These are phyloP conservation scores for Aspergillus vadensis DNA, from an alignment of 2,329 filamentous ascomycete genomes.

Conservation along the genomic window DNA sequence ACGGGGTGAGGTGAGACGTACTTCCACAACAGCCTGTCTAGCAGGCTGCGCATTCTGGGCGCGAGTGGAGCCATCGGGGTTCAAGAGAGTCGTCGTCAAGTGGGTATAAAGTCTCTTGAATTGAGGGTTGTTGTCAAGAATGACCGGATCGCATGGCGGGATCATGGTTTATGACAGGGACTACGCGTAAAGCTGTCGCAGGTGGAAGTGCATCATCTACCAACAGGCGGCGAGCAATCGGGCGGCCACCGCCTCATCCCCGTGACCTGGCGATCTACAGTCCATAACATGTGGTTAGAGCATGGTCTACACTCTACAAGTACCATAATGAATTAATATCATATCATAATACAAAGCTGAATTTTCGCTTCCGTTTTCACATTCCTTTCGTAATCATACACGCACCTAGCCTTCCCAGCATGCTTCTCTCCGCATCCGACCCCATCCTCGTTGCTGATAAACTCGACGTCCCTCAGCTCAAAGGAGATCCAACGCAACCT, in stretches of 20 bases:
- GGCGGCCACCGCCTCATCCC: background rate
- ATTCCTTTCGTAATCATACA: constrained; percentile 46
- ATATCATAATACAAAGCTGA: constrained; percentile 5
- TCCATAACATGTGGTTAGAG: too few relatives aligned
- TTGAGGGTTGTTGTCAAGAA: constrained; percentile 44
- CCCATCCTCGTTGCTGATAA: background rate
- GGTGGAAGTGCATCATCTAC: background rate
- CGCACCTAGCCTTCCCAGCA: constrained; percentile 20
- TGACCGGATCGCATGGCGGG: constrained; percentile 42
- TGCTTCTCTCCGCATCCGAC: constrained; percentile 1
- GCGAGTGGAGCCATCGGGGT: constrained; percentile 44
- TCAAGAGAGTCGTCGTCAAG: constrained; percentile 40
- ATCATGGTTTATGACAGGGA: constrained; percentile 36
- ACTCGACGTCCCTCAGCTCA: background rate
- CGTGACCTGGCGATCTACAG: constrained; percentile 1
- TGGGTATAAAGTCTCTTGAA: constrained; percentile 47
- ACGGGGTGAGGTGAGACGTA: constrained; percentile 26
- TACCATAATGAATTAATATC: too few relatives aligned
- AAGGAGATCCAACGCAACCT: background rate
- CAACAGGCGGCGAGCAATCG: background rate
- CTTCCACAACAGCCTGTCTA: constrained; percentile 34
- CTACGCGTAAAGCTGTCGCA: too few relatives aligned
- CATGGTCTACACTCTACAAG: background rate
- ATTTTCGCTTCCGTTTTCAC: constrained; percentile 36
- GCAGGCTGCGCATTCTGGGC: constrained; percentile 33